These are phyloP conservation scores for Exophiala phaeomuriformis DNA, from an alignment of 2,329 filamentous ascomycete species.

Conservation along the genomic window DNA sequence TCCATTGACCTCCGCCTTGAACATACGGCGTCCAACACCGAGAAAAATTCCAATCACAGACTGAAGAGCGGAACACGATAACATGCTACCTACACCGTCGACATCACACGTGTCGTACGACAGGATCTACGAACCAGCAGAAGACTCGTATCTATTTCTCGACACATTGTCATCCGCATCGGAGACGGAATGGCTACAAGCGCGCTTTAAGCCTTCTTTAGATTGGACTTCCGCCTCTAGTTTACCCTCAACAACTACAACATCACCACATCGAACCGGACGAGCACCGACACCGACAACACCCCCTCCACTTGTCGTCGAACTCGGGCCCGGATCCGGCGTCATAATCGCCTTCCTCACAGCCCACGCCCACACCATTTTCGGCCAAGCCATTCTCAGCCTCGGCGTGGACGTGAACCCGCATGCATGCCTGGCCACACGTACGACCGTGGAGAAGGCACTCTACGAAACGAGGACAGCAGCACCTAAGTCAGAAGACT, in stretches of 20 bases:
- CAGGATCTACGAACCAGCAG: slow-evolving; percentile 86
- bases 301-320: slow-evolving; percentile 59
- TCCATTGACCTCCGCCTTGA: too few species aligned
- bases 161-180: slow-evolving; percentile 72
- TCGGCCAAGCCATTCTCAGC: slow-evolving; percentile 63
- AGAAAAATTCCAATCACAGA: too few species aligned
- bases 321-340: slow-evolving; percentile 86
- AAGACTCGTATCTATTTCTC: slow-evolving; percentile 90
- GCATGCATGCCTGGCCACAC: slow-evolving; percentile 71
- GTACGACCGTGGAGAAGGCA: slow-evolving; percentile 56
- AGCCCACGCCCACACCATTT: slow-evolving; percentile 64
- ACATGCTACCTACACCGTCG: slow-evolving; percentile 86
- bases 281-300: slow-evolving; percentile 27
- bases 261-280: neutral
- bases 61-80: too few species aligned
- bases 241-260: neutral
- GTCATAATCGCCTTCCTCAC: slow-evolving; percentile 85
- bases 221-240: neutral
- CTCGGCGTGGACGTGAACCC: slow-evolving; percentile 77
- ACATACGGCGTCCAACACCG: too few species aligned
- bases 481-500: too few species aligned
- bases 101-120: slow-evolving; percentile 86
- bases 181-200: slow-evolving; percentile 62
- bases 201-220: slow-evolving; percentile 48
- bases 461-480: slow-evolving; percentile 34